Evolutionary conservation across 768 basidiomycete genomes (phyloP), one percentile per base, ranked within the genome.

Genomic region (Gelatoporia subvermispora): DNA sequence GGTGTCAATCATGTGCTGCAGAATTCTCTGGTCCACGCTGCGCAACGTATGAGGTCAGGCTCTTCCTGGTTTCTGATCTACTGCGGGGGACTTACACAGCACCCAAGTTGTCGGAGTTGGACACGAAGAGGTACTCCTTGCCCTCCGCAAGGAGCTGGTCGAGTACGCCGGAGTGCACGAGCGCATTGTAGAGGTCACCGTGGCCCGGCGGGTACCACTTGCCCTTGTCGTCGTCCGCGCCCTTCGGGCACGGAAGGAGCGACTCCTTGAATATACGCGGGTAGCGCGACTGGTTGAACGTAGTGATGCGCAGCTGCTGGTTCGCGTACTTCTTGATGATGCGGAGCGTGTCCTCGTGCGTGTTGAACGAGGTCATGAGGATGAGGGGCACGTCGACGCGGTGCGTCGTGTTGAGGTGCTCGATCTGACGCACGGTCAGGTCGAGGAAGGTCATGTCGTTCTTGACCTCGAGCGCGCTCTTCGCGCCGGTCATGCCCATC

Each of bases 361-460:
- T 97, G 76, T 95, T 95, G 79, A 98, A 97, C 48, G 92, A 95
- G 63, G 93, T 96, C 95, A 96, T 95, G 63, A 97, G 82, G 72
- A 96, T 88, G 67, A 96, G 86, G n/a, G 92, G 93, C 39, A 95
- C 90, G 69, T 96, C 87, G 68, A 90, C 85, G 54, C 80, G 81
- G 63, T 81, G 74, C 42, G 81, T 78, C 45, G 84, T 87, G 77
- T 94, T 93, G 64, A 95, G 83, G 67, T 95, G 90, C 76, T 96
- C 92, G 61, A 97, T 93, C 71, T 96, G 93, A 56, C 91, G 81
- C 40, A 97, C 91, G 48, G 82, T 87, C 54, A 97, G 79, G 68
- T 97, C 94, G 53, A 97, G 82, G 82, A 96, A 97, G 44, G 88
- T 94, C 93, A 95, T 93, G 65, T 92, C 93, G 60, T 96, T 88